Percentiles rank a stretch among this genome's conserved stretches.
phyloP scores from a whole-genome alignment of 495 filamentous ascomycete species.

The Mytilinidion resinicola region DNA sequence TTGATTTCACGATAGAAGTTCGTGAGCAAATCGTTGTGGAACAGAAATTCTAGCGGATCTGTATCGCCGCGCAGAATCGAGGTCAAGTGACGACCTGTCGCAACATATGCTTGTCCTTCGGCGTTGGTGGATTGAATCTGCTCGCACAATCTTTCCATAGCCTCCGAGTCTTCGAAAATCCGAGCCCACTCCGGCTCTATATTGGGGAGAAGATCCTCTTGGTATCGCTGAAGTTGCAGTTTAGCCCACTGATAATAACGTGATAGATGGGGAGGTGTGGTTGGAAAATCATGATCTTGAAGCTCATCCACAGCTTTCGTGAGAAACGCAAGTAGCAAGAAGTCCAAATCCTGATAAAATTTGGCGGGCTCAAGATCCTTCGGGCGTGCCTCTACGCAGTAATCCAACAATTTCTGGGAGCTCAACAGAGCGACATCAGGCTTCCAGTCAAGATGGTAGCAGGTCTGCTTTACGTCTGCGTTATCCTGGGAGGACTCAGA shows the following conservation, averaged over 20 bases:
- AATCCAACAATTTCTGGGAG: background rate
- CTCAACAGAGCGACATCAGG: background rate
- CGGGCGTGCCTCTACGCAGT: background rate
- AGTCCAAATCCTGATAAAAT: background rate
- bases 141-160: background rate
- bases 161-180: background rate
- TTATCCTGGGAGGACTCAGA: background rate
- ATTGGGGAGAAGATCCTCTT: no score
- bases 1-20: slow-evolving; percentile 2
- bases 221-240: background rate
- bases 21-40: background rate
- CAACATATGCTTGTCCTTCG: background rate
- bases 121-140: background rate
- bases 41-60: background rate
- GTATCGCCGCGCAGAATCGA: background rate
- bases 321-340: background rate
- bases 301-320: background rate
- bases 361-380: background rate
- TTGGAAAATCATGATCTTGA: no score
- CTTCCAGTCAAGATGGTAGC: slow-evolving; percentile 2
- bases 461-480: background rate
- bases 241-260: background rate
- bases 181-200: no score
- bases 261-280: background rate
- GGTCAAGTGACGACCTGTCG: background rate